Conservation (phyloP, 441 rosid species). For the Pelargonium cotyledonis region DNA sequence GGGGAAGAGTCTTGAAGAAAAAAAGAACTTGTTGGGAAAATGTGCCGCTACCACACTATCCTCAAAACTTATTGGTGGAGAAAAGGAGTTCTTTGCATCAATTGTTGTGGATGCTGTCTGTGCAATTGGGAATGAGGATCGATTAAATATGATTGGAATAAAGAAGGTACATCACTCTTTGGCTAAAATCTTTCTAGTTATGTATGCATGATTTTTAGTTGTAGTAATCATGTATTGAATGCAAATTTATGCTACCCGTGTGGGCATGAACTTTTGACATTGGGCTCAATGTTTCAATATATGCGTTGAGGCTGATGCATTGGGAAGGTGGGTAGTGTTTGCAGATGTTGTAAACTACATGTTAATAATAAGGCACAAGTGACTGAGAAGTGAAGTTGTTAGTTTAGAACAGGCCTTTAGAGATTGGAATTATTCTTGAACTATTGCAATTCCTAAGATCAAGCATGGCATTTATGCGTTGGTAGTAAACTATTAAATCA, state of each 20-base stretch:
- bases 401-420: neutral
- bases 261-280: neutral
- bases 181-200: neutral
- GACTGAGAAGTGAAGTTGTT: neutral
- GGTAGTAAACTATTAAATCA: neutral
- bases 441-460: neutral
- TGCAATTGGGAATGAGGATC: conserved; percentile 74
- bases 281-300: neutral
- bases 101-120: conserved; percentile 96
- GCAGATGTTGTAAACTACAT: neutral
- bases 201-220: neutral
- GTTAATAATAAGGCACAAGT: neutral
- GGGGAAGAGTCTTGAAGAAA: conserved; percentile 88
- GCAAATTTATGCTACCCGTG: neutral
- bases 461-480: neutral
- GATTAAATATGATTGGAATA: conserved; percentile 79
- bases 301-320: neutral
- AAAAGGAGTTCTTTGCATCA: conserved; percentile 85
- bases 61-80: conserved; percentile 95
- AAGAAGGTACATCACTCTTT: conserved; percentile 53
- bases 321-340: neutral
- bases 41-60: conserved; percentile 97
- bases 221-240: neutral
- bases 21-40: conserved; percentile 77
- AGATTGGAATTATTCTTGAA: neutral